Base-by-base conservation (phyloP, 331 rosid species). In the Malus hybrid region DNA sequence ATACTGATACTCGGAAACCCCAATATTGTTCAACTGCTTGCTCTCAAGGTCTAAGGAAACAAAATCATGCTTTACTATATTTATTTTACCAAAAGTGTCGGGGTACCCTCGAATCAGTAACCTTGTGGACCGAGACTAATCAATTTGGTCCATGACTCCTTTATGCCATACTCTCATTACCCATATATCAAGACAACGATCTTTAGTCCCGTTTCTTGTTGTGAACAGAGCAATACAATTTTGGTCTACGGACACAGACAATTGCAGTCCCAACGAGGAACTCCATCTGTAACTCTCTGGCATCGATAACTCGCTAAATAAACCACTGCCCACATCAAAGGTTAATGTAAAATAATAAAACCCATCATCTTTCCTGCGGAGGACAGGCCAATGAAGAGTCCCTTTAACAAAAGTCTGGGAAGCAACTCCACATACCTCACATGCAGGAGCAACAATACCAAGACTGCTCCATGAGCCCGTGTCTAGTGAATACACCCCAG, bases 271-370 rank as follows among this genome's bases (percentile, higher is more conserved):
- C 66, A 28, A 61, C 7, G 3, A 29, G 18, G 0, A 24, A 24
- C 13, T 24, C 16, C 65, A 22, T 61, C 13, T 12, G 33, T 1
- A 24, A 61, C 16, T 19, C 54, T 77, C 65, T 8, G 82, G 78
- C 36, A 77, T 61, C 63, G 29, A 4, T 14, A 80, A 15, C 67
- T 84, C 78, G 13, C 67, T 13, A 32, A 84, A 84, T 8, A 50
- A 44, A 67, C 67, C 79, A 50, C 11, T 52, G n/a, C 56, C 74
- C 50, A 84, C 5, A 42, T 42, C 48, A 42, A 42, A 42, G 48
- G 48, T 42, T 42, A 42, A 42, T 42, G 3, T 10, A 10, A 42
- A 42, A 42, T 42, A 42, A 42, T 42, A 44, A 12, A 44, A 11
- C 4, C 16, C 52, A 44, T 44, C 52, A 4, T 44, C 52, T 44